Evolutionary conservation across 1,284 basidiomycete species (phyloP), one percentile per base, ranked within the genome.

Genomic region (Vanrija pseudolonga): DNA sequence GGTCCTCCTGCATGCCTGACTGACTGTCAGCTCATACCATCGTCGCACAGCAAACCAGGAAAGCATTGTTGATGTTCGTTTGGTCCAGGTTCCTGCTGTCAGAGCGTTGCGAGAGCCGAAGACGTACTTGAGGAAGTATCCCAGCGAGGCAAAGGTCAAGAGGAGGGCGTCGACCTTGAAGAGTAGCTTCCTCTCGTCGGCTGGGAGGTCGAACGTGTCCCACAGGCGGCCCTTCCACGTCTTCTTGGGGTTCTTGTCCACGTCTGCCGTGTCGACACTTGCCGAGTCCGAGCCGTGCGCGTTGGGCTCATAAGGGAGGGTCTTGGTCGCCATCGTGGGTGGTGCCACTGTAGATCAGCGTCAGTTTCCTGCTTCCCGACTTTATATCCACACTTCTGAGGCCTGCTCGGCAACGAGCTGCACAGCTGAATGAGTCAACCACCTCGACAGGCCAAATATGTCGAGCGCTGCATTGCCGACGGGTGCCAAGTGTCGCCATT

Each of bases 251-350:
- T 20, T 22, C 4, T 23, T 32, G 19, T 37, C 19, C 9, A 37
- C 11, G 32, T 36, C 19, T 6, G 18, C n/a, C 24, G 24, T 8
- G 4, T 26, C 12, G 8, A 14, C 17, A n/a, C 17, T 40, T 15
- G 38, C 38, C 1, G 38, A 90, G 14, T 32, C 32, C 6, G 32
- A 32, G 32, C 14, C 32, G 32, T 12, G 32, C 14, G 9, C 32
- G 32, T 32, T 32, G 14, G 32, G 12, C 2, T 32, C 32, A 12
- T 26, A 60, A 23, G 47, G 45, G 38, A 96, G 77, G 1, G 89
- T 94, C 70, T 98, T 98, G 2, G 95, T 98, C 0, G 90, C 85
- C 3, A 98, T 79, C 91, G 94, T 55, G 12, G 54, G 55, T 32
- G 26, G 6, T 7, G 26, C 26, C 26, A 26, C 26, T 24, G 4